phyloP scores from a whole-genome alignment of 1,284 basidiomycete genomes.

The Leccinum ponderosum region DNA sequence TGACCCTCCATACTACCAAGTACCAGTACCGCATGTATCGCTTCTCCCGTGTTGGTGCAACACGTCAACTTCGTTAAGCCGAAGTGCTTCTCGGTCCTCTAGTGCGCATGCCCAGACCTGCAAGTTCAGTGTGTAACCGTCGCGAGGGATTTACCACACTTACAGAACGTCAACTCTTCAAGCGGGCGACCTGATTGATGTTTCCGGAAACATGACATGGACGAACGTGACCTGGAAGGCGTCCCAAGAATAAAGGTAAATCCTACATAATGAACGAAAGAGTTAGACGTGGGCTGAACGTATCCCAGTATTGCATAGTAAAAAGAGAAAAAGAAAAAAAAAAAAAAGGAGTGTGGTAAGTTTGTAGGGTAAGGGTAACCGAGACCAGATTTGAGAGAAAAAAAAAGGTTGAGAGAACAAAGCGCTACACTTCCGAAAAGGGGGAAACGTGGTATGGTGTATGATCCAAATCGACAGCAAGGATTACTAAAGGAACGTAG shows the following conservation, averaged over 20 bases:
- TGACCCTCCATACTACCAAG: neutral
- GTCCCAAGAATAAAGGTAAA: neutral
- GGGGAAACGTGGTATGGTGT: conserved; percentile 11
- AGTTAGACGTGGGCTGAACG: conserved; percentile 22
- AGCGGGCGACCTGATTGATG: too few species aligned
- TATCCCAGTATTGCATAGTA: conserved; percentile 14
- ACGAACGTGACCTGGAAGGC: too few species aligned
- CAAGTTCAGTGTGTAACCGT: too few species aligned
- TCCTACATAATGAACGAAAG: conserved; percentile 25
- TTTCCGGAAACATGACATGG: too few species aligned
- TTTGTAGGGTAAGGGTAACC: conserved; percentile 10
- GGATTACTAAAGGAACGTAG: conserved; percentile 36
- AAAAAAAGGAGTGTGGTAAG: conserved; percentile 18
- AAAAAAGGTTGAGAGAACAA: neutral
- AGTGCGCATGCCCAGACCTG: too few species aligned
- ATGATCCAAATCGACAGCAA: conserved; percentile 22
- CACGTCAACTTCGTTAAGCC: neutral
- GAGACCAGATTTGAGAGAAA: neutral
- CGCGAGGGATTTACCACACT: too few species aligned
- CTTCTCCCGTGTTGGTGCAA: neutral
- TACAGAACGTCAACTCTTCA: too few species aligned
- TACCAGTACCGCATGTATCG: neutral
- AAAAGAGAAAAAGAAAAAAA: conserved; percentile 3
- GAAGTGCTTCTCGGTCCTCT: neutral
- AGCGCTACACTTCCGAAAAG: conserved; percentile 2